Evolutionary conservation across 129 eudicot species (phyloP).

Genomic region (Chrysanthemum seticuspe): DNA sequence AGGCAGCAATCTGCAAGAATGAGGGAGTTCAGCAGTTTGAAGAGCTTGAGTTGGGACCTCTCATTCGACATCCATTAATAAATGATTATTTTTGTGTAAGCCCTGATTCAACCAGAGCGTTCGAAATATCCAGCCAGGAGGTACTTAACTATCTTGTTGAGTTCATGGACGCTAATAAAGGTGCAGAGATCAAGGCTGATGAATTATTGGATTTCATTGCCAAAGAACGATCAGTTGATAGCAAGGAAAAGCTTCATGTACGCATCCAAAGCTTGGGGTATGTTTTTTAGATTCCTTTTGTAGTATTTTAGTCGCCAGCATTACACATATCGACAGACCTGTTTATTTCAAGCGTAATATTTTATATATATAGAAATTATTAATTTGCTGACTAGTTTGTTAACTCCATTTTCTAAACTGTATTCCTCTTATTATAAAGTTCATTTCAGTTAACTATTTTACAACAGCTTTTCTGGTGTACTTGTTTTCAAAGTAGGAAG

Average conservation of each 20-base stretch:
- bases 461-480: not conserved
- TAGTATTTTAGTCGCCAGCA: not conserved
- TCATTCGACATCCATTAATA: constrained; percentile 68
- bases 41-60: constrained; percentile 83
- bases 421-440: constrained; percentile 3
- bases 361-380: not conserved
- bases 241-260: constrained; percentile 56
- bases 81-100: constrained; percentile 64
- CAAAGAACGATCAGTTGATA: constrained; percentile 35
- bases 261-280: constrained; percentile 84
- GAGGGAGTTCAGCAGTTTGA: constrained; percentile 70
- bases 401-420: not conserved
- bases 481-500: not conserved
- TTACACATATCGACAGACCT: not conserved
- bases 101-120: constrained; percentile 43
- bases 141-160: constrained; percentile 47
- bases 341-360: not conserved
- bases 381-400: not conserved
- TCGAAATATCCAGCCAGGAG: constrained; percentile 51
- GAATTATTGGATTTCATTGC: constrained; percentile 65
- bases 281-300: constrained; percentile 18
- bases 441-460: not conserved
- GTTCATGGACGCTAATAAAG: constrained; percentile 35
- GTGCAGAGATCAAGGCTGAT: constrained; percentile 40
- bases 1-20: constrained; percentile 64